Evolutionary conservation across 306 rosid species (phyloP).

Genomic region (Adenanthera pavonina): DNA sequence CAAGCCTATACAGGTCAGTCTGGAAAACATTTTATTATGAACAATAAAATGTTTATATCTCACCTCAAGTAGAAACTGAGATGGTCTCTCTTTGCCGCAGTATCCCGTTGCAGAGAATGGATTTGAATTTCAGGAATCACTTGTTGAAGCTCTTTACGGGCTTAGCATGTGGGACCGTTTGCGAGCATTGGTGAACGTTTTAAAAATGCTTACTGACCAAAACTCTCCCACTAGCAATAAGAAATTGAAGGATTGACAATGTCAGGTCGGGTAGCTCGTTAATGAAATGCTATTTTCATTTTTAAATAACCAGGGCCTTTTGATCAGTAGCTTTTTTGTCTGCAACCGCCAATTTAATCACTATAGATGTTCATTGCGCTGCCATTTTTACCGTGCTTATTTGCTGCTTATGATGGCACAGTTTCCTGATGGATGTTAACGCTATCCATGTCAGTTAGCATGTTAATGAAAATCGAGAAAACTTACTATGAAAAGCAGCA

Average conservation of each 20-base stretch:
- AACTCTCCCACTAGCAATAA: constrained; percentile 47
- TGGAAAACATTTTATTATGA: constrained; percentile 29
- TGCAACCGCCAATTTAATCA: constrained; percentile 2
- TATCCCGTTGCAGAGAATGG: constrained; percentile 88
- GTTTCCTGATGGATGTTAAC: constrained; percentile 29
- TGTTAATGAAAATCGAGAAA: constrained; percentile 31
- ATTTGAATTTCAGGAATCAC: constrained; percentile 84
- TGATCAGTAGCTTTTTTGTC: constrained; percentile 4
- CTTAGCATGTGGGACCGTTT: constrained; percentile 87
- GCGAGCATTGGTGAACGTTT: constrained; percentile 75
- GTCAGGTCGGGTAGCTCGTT: constrained; percentile 17
- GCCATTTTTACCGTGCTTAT: constrained; percentile 10
- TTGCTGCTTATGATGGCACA: constrained; percentile 8
- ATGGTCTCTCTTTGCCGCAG: constrained; percentile 49
- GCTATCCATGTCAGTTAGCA: background rate
- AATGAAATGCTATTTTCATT: constrained; percentile 29
- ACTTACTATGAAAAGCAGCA: background rate
- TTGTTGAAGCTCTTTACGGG: constrained; percentile 83
- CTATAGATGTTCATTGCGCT: constrained; percentile 4
- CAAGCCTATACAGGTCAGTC: constrained; percentile 87
- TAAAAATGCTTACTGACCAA: constrained; percentile 72
- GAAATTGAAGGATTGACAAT: constrained; percentile 50
- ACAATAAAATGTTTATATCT: constrained; percentile 1
- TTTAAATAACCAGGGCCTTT: constrained; percentile 36
- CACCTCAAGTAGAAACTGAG: constrained; percentile 28